Base-by-base conservation (phyloP, 1,284 basidiomycete genomes). In the Coniferiporia sulphurascens region DNA sequence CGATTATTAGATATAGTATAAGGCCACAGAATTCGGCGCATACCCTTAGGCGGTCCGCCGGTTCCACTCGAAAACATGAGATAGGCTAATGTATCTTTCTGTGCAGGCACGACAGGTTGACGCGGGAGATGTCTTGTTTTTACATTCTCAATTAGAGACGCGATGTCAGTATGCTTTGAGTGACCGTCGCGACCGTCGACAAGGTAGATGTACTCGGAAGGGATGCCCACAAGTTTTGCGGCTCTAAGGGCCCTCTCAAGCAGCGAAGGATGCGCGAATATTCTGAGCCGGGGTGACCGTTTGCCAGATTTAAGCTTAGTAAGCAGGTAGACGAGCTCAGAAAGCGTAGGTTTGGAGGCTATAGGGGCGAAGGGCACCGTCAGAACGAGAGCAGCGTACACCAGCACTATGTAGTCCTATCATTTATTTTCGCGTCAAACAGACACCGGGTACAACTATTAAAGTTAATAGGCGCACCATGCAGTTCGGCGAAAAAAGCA, bases 51-150 rank as follows among this genome's bases (percentile, higher is more conserved):
- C 3, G 85, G 71, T 1, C 89, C 89, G 59, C 80, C 89, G 0
- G 89, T 91, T 35, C 88, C 89, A 64, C 88, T 91, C 0, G 88
- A 91, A 66, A 89, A 89, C 0, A 87, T 71, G 1, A 91, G 72
- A 69, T 90, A 89, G 0, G 86, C 88, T 1, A 89, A 71, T 0
- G 86, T 87, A 64, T 85, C 72, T 38, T 74, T 76, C 35, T 67
- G 74, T 0, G 81, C 86, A 0, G 77, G 75, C 43, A 75, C 76
- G 15, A 82, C 70, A 1, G 73, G 71, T 1, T 81, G 65, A 1
- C 73, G 68, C 5, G 80, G 75, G 2, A 79, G 64, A 0, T 72
- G 71, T 32, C 73, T 74, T 15, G 59, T 65, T 51, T 68, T 70
- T 19, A 75, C 76, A 15, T 71, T 65, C 8, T 76, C 67, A 10